Evolutionary conservation across 352 stramenopile species (phyloP), one percentile per base, ranked within the genome.

Genomic region (Globisporangium carolinianum): DNA sequence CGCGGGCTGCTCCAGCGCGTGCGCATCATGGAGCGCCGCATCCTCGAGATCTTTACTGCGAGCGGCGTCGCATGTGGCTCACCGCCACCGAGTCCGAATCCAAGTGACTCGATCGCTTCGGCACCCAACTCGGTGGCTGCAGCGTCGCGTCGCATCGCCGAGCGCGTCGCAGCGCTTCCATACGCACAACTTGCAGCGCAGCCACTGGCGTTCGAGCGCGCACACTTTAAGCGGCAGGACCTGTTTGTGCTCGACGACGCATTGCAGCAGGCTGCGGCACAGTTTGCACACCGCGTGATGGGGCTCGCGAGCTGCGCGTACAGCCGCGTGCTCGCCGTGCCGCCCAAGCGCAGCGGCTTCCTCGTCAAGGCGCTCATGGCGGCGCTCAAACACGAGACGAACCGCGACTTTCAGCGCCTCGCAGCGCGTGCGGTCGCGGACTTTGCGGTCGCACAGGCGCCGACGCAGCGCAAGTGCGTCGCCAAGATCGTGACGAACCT

Each of bases 311-410:
- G 77, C 60, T 74, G 69, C 36, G 79, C 68, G 6, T 90, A 75
- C 54, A 84, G 68, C 50, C 67, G 72, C 35, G 11, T 93, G 46
- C 53, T 90, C 15, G 59, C 68, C 2, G 71, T 86, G 45, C 81
- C 81, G 5, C 57, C 67, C 56, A 90, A 89, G 50, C 88, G 86
- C 54, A 78, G 77, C 46, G 85, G 80, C 0, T 91, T 94, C 51
- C 63, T 94, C 10, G 79, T 94, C 6, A 87, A 82, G 55, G 69
- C 83, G 17, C 58, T 92, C 12, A 94, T 94, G 83, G 76, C 89
- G 5, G 76, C 79, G 5, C 72, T 93, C 60, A 94, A 93, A 43
- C 70, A 62, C 52, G 79, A 91, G 61, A 61, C 72, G 0, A 68
- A 79, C 41, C n/a, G 43, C 7, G 66, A 65, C 9, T 82, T 89